A percentile compares a stretch with the other conserved stretches of the same genome.
Conservation (phyloP, 352 stramenopile genomes). For the Phytophthora hibernalis region DNA sequence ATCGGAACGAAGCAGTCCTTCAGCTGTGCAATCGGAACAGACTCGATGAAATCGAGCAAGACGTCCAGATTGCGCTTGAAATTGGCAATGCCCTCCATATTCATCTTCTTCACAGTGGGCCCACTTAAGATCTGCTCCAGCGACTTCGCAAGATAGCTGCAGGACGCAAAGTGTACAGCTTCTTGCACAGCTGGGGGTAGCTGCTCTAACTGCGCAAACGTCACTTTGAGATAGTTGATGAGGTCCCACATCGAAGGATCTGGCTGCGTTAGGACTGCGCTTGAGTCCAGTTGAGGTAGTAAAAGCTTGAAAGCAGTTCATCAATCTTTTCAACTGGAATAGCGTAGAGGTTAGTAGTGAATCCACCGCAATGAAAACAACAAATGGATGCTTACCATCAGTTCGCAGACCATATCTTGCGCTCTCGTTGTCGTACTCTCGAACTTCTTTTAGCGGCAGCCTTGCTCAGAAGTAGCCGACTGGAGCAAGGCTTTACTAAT, state of each 20-base stretch:
- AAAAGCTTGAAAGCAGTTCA: constrained; percentile 76
- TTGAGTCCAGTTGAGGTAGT: constrained; percentile 81
- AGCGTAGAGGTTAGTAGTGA: not conserved
- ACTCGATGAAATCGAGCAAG: constrained; percentile 68
- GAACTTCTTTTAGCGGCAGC: constrained; percentile 84
- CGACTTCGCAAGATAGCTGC: constrained; percentile 80
- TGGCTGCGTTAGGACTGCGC: constrained; percentile 60
- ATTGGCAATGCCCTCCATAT: constrained; percentile 72
- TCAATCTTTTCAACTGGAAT: constrained; percentile 84
- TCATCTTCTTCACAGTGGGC: constrained; percentile 69
- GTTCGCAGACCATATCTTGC: constrained; percentile 85
- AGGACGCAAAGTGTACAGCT: constrained; percentile 80
- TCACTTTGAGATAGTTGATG: constrained; percentile 88
- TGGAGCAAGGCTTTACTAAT: constrained; percentile 59
- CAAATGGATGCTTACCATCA: constrained; percentile 62
- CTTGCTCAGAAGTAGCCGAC: constrained; percentile 59
- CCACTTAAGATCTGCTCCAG: constrained; percentile 76
- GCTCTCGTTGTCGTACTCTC: constrained; percentile 79
- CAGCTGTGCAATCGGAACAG: constrained; percentile 65
- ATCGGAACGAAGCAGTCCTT: constrained; percentile 73
- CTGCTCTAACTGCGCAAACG: constrained; percentile 68
- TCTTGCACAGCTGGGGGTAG: constrained; percentile 67
- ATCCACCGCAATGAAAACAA: not conserved
- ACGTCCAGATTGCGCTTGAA: constrained; percentile 84
- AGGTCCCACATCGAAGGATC: constrained; percentile 85